A percentile compares a stretch with the other conserved stretches of the same genome.
phyloP scores from a whole-genome alignment of 192 early-diverging fungal species.

The Funneliformis mosseae region DNA sequence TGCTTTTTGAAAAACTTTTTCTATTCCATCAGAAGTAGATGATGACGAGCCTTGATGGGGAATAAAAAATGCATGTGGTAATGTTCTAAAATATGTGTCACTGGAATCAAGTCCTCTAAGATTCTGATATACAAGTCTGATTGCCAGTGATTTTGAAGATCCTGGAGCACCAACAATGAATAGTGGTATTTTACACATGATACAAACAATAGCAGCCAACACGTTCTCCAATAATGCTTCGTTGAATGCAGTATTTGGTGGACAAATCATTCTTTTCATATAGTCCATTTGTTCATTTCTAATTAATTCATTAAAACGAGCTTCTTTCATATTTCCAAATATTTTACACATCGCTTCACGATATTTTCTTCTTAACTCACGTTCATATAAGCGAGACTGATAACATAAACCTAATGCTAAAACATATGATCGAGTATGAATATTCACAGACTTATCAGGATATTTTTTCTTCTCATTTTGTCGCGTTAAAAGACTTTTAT shows the following conservation, averaged over 20 bases:
- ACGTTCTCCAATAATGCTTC: conserved; percentile 36
- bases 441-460: neutral
- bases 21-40: conserved; percentile 38
- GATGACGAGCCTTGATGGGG: conserved; percentile 39
- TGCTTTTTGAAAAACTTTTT: conserved; percentile 36
- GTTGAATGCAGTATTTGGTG: conserved; percentile 21
- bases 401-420: conserved; percentile 31
- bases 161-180: conserved; percentile 34
- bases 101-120: conserved; percentile 33
- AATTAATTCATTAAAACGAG: neutral
- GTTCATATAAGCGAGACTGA: conserved; percentile 28
- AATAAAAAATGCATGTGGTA: conserved; percentile 32
- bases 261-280: conserved; percentile 21
- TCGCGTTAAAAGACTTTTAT: neutral
- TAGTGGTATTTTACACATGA: conserved; percentile 19
- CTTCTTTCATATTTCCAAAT: neutral
- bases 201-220: conserved; percentile 23
- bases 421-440: neutral
- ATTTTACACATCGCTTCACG: conserved; percentile 4
- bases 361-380: conserved; percentile 15
- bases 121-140: conserved; percentile 32
- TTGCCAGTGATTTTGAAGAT: conserved; percentile 33
- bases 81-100: conserved; percentile 31
- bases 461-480: neutral
- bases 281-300: conserved; percentile 25